Evolutionary conservation across 305 asterid species (phyloP), one percentile per base, ranked within the genome.

Genomic region (Plantago coronopus): DNA sequence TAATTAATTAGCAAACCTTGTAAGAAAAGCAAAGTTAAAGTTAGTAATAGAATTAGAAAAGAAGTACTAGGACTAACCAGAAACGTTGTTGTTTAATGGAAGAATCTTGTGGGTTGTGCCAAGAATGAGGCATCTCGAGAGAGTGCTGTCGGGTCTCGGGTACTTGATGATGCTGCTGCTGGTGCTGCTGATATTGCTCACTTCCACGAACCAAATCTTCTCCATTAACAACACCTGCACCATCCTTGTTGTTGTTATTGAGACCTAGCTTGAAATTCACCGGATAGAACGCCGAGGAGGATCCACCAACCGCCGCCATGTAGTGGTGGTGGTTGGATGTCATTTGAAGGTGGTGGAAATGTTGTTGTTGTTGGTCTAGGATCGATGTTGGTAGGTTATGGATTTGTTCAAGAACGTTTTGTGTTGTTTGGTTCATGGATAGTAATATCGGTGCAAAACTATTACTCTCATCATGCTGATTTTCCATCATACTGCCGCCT

Each of bases 21-120:
- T 11, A 7, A 57, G 40, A 6, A 57, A 17, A 1, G n/a, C 25
- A 14, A 53, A 19, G 57, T 20, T 34, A 19, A 4, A 4, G n/a
- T 38, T 11, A 40, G 6, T 7, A 57, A 19, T 13, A 6, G 23
- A 55, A 42, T 55, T 29, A 14, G 47, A 15, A 76, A 75, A 84
- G 82, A 83, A 72, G 62, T 75, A n/a, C n/a, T n/a, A n/a, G 69
- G 29, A 69, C 73, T 44, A 73, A 83, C 76, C 79, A 37, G 15
- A n/a, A 17, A 25, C 31, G 60, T 31, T 56, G 61, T 56, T 56
- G 61, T 34, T 56, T 34, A 31, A 31, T 56, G 16, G 79, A 43
- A 43, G 85, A 80, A 78, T 85, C 89, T 76, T 78, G 73, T 85
- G 70, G 88, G 49, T 74, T 72, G 45, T 79, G 84, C 88, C 86